Evolutionary conservation across 2,329 filamentous ascomycete species (phyloP).

Genomic region (Fusarium hainanense): DNA sequence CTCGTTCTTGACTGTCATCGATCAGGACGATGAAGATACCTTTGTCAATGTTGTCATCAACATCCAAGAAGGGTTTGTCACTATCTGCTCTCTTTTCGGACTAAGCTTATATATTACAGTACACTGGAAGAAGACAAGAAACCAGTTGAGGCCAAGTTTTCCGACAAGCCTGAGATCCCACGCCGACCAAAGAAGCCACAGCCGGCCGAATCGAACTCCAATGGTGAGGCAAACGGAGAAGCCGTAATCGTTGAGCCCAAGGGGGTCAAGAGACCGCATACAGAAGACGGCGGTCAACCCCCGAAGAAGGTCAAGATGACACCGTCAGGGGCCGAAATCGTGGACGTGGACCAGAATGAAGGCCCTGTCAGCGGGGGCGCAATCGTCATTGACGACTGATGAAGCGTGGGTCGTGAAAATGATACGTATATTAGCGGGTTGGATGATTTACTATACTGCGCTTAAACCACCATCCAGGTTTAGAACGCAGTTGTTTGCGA

Average conservation of each 20-base stretch:
- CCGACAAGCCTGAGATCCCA: constrained; percentile 62
- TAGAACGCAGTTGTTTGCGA: constrained; percentile 87
- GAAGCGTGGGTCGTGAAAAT: background rate
- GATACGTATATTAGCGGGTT: constrained; percentile 17
- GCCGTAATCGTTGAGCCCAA: constrained; percentile 49
- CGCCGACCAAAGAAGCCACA: constrained; percentile 61
- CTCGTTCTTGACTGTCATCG: constrained; percentile 85
- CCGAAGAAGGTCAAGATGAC: constrained; percentile 63
- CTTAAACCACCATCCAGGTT: constrained; percentile 88
- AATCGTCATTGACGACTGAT: constrained; percentile 73
- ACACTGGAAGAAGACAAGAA: constrained; percentile 60
- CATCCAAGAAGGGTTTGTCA: constrained; percentile 69
- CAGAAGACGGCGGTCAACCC: constrained; percentile 56
- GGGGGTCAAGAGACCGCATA: constrained; percentile 59
- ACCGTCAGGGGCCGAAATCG: constrained; percentile 54
- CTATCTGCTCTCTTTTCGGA: background rate
- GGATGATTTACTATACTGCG: constrained; percentile 61
- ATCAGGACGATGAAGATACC: constrained; percentile 78
- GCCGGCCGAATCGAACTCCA: constrained; percentile 54
- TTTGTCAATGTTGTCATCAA: constrained; percentile 84
- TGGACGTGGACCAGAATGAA: constrained; percentile 60
- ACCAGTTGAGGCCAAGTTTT: constrained; percentile 62
- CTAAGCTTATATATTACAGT: constrained; percentile 52
- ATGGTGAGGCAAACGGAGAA: constrained; percentile 56
- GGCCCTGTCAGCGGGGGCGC: constrained; percentile 60